Evolutionary conservation across 805 yeast species (phyloP), one percentile per base, ranked within the genome.

Genomic region (Cyberlindnera misumaiensis): DNA sequence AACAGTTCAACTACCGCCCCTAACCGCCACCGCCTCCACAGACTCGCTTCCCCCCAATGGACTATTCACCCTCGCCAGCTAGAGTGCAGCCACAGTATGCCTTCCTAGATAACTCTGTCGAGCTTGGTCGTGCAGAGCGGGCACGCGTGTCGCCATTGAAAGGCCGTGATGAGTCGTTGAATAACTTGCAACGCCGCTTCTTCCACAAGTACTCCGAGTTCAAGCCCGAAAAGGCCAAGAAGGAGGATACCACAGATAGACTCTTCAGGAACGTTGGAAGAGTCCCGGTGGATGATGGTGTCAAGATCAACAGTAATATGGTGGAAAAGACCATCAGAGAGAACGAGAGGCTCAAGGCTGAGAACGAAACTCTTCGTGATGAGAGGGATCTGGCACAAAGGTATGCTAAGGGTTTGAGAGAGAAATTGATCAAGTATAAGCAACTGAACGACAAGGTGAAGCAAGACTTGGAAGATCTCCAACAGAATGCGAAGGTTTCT

Each of bases 281-380:
- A 5, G 47, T 52, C 2, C 57, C 52, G 2, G 34, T 49, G 2
- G 49, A 46, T 15, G 65, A 60, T 26, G 65, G 60, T 33, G 59
- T 61, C 36, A 58, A 57, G 38, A 50, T 59, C 28, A 62, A 56
- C 34, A 53, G 66, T 4, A 56, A 60, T 35, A 60, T 62, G 58
- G 51, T 64, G 14, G 71, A 65, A 39, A 60, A 59, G 38, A 48
- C 64, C 25, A 53, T 62, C 15, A 55, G 55, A 24, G 64, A 65
- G 29, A 59, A 61, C 26, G 69, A 64, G 36, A 56, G 55, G 5
- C 50, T 64, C 14, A 58, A 57, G 18, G 57, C 49, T 13, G 59
- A 56, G 28, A 52, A 47, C 11, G 56, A 56, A 16, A 56, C 55
- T 4, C 49, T 64, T n/a, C 57, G 56, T 17, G 55, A 48, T 14